These are phyloP conservation scores for Rhizoclosmatium globosum DNA, from an alignment of 192 early-diverging fungal genomes.

Conservation along the genomic window DNA sequence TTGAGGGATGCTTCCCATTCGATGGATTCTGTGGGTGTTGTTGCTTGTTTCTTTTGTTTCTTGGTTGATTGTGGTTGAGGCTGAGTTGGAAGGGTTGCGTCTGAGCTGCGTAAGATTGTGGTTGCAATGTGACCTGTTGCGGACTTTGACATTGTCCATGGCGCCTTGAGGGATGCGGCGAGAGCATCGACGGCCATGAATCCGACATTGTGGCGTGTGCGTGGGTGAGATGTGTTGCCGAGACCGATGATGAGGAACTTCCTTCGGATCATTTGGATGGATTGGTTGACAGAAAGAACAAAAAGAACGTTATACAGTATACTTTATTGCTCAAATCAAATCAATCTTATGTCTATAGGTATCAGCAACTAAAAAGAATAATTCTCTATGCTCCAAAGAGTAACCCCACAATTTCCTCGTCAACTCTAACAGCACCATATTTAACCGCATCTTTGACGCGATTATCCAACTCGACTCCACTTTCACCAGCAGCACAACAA, in stretches of 20 bases:
- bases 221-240: constrained; percentile 71
- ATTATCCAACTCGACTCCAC: no score
- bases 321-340: no score
- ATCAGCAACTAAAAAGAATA: no score
- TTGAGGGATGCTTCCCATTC: constrained; percentile 41
- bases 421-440: no score
- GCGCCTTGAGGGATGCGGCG: constrained; percentile 35
- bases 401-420: no score
- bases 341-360: no score
- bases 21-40: not conserved
- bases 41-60: not conserved
- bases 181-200: constrained; percentile 71
- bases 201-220: constrained; percentile 78
- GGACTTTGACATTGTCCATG: constrained; percentile 16
- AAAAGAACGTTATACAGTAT: no score
- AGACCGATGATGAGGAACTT: constrained; percentile 65
- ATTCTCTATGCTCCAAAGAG: no score
- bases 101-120: not conserved
- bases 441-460: no score
- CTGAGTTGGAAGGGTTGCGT: not conserved
- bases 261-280: not conserved
- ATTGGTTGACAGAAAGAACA: no score
- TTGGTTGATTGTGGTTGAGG: not conserved
- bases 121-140: not conserved
- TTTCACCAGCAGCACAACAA: no score